Base-by-base conservation (phyloP, 2,329 filamentous ascomycete species). In the Fusarium sp. region DNA sequence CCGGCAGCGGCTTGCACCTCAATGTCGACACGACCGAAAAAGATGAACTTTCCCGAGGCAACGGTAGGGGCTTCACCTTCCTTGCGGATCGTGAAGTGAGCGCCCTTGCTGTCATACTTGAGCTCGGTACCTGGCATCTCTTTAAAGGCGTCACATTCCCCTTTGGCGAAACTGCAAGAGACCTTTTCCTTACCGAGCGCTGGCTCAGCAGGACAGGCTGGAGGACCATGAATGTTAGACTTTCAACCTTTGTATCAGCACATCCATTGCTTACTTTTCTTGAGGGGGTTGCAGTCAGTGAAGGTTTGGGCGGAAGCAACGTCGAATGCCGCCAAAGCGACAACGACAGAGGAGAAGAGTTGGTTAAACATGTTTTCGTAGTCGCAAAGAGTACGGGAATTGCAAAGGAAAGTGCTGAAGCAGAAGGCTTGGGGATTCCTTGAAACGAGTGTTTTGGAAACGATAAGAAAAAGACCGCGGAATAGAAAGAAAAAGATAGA, bases 11-110 rank as follows among this genome's bases (percentile, higher is more conserved):
- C 91, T 81, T 94, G 91, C 77, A 97, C 83, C 34, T 88, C 89
- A 65, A 94, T 89, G 58, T 96, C 92, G 72, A 97, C 88, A 76
- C 90, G 90, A 68, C 95, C 95, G 81, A 97, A 98, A 92, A 98
- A 98, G 80, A 98, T 94, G 86, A 96, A 98, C 87, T 94, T 94
- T 75, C 90, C 87, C 60, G 88, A 88, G 74, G 86, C 87, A 80
- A 97, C 94, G 27, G 92, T 93, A 34, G 93, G 91, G 46, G 87
- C 89, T 48, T 94, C 87, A 9, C 78, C 84, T 66, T 89, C 87
- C 50, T 88, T 84, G 28, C 86, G 87, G 82, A 97, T 97, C 74
- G 89, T 87, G 82, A 89, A 89, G 68, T 82, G 79, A 62, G 87
- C 87, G 65, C 87, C 87, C 36, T 84, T 78, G 52, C 70, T 69